Conservation (phyloP, 1,284 basidiomycete species). For the Fomitopsis palustris region DNA sequence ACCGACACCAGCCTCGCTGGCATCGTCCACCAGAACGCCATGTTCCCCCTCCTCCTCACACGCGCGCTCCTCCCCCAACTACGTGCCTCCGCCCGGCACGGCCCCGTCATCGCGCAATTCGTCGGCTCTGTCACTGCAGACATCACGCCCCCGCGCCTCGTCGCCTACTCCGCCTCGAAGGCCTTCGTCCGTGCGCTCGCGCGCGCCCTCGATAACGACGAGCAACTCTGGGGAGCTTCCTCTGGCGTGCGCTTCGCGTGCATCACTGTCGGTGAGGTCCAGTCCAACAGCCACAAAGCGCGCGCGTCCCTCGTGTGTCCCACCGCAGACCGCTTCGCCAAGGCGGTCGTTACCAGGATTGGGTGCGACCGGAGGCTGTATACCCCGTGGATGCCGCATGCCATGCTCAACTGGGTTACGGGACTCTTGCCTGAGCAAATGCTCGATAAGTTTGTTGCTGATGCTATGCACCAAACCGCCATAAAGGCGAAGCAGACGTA, state of each 20-base stretch:
- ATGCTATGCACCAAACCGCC: constrained; percentile 11
- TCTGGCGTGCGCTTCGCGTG: constrained; percentile 24
- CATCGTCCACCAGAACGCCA: constrained; percentile 19
- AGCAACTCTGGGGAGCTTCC: constrained; percentile 17
- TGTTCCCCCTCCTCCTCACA: constrained; percentile 28
- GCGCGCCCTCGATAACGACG: constrained; percentile 25
- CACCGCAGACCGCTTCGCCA: constrained; percentile 17
- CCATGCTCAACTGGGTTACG: constrained; percentile 12
- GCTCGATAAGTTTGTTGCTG: constrained; percentile 11
- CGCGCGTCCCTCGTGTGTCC: constrained; percentile 15
- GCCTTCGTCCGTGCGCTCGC: constrained; percentile 22
- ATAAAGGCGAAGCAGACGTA: not conserved
- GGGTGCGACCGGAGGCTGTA: constrained; percentile 18
- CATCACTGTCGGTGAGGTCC: constrained; percentile 22
- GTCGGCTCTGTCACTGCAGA: constrained; percentile 24
- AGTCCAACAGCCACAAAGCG: constrained; percentile 13
- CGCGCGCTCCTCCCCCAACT: constrained; percentile 26
- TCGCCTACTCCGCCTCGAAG: constrained; percentile 25
- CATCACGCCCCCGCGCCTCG: constrained; percentile 21
- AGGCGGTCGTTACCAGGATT: constrained; percentile 14
- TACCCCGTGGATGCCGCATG: constrained; percentile 19
- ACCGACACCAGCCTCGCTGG: constrained; percentile 16
- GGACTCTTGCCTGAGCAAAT: constrained; percentile 8
- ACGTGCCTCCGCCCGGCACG: constrained; percentile 17
- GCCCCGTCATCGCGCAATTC: constrained; percentile 25